Evolutionary conservation across 306 rosid genomes (phyloP).

Genomic region (Benincasa hispida): DNA sequence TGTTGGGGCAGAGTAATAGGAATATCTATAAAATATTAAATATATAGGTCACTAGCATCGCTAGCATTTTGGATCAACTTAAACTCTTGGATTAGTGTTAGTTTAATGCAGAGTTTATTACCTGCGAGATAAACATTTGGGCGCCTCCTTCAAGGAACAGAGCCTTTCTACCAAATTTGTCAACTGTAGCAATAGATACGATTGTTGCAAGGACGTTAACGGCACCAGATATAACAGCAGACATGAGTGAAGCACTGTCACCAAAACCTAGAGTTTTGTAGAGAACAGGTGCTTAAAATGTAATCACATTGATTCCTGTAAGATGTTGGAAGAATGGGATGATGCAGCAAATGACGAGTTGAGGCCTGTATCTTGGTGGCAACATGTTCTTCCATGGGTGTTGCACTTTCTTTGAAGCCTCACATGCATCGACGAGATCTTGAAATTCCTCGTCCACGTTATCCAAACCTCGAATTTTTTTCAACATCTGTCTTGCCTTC

Average conservation of each 20-base stretch:
- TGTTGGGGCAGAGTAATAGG: too few relatives aligned
- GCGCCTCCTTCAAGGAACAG: conserved; percentile 30
- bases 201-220: conserved; percentile 24
- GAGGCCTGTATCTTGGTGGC: conserved; percentile 24
- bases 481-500: conserved; percentile 20
- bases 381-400: conserved; percentile 21
- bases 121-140: conserved; percentile 26
- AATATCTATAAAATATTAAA: too few relatives aligned
- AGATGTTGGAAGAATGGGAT: conserved; percentile 38
- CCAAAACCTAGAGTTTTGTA: conserved; percentile 32
- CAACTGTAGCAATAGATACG: conserved; percentile 20
- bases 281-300: conserved; percentile 28
- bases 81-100: background rate
- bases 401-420: conserved; percentile 21
- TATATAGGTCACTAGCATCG: too few relatives aligned
- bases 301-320: conserved; percentile 36
- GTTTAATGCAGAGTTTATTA: background rate
- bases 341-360: conserved; percentile 21
- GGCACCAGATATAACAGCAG: conserved; percentile 22
- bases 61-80: too few relatives aligned
- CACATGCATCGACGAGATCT: conserved; percentile 18
- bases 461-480: conserved; percentile 18
- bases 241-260: conserved; percentile 22
- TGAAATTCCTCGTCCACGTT: conserved; percentile 24
- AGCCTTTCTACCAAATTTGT: conserved; percentile 25